phyloP scores from a whole-genome alignment of 2,329 filamentous ascomycete species.

The Apiospora hydei region DNA sequence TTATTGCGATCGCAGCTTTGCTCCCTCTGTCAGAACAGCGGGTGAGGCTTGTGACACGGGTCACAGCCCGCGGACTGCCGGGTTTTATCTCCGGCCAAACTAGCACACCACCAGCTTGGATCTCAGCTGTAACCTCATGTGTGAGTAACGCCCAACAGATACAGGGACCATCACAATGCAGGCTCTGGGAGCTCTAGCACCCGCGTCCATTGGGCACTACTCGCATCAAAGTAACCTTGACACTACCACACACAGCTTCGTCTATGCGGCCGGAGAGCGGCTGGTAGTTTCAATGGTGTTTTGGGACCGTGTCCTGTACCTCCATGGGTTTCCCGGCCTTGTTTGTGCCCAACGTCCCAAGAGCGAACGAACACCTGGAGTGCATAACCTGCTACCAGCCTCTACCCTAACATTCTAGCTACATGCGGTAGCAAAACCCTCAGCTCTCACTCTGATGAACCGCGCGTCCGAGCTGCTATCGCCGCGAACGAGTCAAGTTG shows the following conservation, averaged over 20 bases:
- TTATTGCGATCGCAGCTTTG: background rate
- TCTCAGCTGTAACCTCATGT: background rate
- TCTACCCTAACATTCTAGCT: background rate
- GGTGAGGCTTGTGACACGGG: background rate
- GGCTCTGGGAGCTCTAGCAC: background rate
- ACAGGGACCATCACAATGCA: background rate
- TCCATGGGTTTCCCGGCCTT: background rate
- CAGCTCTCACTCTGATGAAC: background rate
- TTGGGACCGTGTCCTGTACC: background rate
- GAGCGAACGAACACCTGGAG: slow-evolving; percentile 9
- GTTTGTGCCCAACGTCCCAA: background rate
- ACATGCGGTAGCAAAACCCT: background rate
- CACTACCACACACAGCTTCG: background rate
- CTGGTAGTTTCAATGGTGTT: slow-evolving; percentile 10
- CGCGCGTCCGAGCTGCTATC: background rate
- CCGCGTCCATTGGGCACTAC: background rate
- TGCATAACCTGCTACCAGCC: slow-evolving; percentile 3
- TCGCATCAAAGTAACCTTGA: too few species aligned
- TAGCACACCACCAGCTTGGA: slow-evolving; percentile 13
- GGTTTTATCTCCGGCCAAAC: slow-evolving; percentile 15
- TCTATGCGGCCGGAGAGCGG: background rate
- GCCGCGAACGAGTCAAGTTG: slow-evolving; percentile 6
- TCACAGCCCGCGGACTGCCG: slow-evolving; percentile 8
- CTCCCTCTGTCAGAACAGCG: background rate
- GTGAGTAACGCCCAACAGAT: background rate